Conservation (phyloP, 129 eudicot genomes). For the Dittrichia graveolens region DNA sequence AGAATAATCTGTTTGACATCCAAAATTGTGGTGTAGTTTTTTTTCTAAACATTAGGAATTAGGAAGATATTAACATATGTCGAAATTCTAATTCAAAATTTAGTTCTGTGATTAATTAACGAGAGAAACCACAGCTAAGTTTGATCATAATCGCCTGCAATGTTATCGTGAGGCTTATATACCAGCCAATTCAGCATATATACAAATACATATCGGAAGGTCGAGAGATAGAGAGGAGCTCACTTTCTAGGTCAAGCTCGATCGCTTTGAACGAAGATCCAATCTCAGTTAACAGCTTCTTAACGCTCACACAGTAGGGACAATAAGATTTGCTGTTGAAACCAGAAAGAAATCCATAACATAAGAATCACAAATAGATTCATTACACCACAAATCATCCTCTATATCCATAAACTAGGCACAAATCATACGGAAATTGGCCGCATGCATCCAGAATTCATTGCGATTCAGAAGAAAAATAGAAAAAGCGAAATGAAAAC, state of each 20-base stretch:
- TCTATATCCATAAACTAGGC: not conserved
- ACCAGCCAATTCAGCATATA: constrained; percentile 3
- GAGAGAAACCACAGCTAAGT: not conserved
- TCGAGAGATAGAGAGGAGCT: constrained; percentile 27
- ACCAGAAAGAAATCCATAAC: constrained; percentile 11
- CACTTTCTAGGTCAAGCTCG: constrained; percentile 76
- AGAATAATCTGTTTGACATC: not conserved
- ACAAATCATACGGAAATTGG: not conserved
- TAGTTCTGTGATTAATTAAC: not conserved
- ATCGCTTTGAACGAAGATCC: constrained; percentile 68
- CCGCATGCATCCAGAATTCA: not conserved
- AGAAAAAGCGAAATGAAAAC: not conserved
- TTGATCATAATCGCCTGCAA: constrained; percentile 7
- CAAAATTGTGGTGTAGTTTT: not conserved
- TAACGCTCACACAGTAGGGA: constrained; percentile 70
- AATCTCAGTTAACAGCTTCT: constrained; percentile 60
- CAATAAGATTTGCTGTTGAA: constrained; percentile 76
- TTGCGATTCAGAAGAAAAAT: not conserved
- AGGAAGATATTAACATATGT: not conserved
- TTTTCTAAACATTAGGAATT: not conserved
- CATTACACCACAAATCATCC: constrained; percentile 13
- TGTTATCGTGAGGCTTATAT: not conserved
- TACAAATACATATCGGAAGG: not conserved
- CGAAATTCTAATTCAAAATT: not conserved
- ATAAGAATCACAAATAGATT: constrained; percentile 27